Conservation (phyloP, 805 yeast genomes). For the Sporopachydermia lactativora region DNA sequence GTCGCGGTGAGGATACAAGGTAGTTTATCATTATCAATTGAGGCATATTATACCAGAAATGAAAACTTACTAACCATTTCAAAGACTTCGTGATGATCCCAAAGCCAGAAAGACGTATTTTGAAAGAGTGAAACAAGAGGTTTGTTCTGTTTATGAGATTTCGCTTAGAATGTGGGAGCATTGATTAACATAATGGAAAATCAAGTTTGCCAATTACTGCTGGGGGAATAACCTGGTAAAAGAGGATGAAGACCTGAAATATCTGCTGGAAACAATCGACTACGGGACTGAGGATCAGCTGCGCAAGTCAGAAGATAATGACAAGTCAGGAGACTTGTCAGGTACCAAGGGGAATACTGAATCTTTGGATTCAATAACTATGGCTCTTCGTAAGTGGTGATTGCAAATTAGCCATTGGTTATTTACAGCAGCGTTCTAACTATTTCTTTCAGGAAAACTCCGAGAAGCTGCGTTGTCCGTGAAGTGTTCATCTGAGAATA, state of each 20-base stretch:
- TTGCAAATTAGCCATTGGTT: too few relatives aligned
- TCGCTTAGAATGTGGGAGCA: too few relatives aligned
- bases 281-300: too few relatives aligned
- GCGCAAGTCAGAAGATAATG: too few relatives aligned
- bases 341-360: too few relatives aligned
- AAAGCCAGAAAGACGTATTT: not conserved
- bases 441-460: conserved; percentile 30
- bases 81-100: not conserved
- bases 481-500: conserved; percentile 24
- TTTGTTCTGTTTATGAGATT: not conserved
- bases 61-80: conserved; percentile 4
- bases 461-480: conserved; percentile 38
- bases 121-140: not conserved
- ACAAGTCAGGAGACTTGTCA: too few relatives aligned
- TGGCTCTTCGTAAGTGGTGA: not conserved
- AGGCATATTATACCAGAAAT: conserved; percentile 7
- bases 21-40: conserved; percentile 4
- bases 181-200: too few relatives aligned
- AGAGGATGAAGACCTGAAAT: too few relatives aligned
- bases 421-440: too few relatives aligned
- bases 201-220: too few relatives aligned
- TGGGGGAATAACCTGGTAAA: too few relatives aligned
- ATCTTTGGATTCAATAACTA: not conserved
- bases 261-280: too few relatives aligned
- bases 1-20: conserved; percentile 30